These are phyloP conservation scores for Phytophthora europaea DNA, from an alignment of 352 stramenopile genomes.

Conservation along the genomic window DNA sequence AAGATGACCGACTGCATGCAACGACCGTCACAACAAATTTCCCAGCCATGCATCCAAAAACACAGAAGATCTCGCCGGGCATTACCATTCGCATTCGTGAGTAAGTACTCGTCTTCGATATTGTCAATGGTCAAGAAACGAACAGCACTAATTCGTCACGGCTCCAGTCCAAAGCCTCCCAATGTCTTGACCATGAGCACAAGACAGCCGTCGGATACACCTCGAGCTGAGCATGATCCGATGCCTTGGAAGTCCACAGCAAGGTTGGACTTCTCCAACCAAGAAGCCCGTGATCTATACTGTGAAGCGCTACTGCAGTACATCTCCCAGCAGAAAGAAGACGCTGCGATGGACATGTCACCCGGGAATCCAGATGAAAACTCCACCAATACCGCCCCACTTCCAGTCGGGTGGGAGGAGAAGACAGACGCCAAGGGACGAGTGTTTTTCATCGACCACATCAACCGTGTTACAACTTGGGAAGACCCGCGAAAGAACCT, in stretches of 20 bases:
- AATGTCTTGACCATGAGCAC: slow-evolving; percentile 61
- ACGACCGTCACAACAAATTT: slow-evolving; percentile 81
- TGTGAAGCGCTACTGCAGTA: slow-evolving; percentile 77
- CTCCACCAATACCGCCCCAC: neutral
- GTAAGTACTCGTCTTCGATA: slow-evolving; percentile 40
- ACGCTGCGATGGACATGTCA: slow-evolving; percentile 29
- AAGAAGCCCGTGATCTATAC: slow-evolving; percentile 68
- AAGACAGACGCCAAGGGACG: slow-evolving; percentile 76
- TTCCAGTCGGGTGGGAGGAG: slow-evolving; percentile 79
- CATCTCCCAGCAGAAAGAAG: slow-evolving; percentile 76
- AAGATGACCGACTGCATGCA: slow-evolving; percentile 70
- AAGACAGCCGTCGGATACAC: slow-evolving; percentile 33
- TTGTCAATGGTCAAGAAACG: neutral
- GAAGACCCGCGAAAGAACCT: slow-evolving; percentile 51
- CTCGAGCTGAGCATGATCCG: slow-evolving; percentile 20
- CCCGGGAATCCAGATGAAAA: slow-evolving; percentile 4
- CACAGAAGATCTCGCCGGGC: slow-evolving; percentile 69
- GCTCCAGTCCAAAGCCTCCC: slow-evolving; percentile 61
- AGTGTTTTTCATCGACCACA: slow-evolving; percentile 81
- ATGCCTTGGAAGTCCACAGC: slow-evolving; percentile 48
- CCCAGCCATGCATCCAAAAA: slow-evolving; percentile 82
- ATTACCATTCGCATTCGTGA: slow-evolving; percentile 76
- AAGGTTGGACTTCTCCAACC: slow-evolving; percentile 56
- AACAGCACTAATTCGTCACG: neutral
- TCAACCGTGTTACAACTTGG: slow-evolving; percentile 81